These are phyloP conservation scores for Colletotrichum incanum DNA, from an alignment of 2,329 filamentous ascomycete species.

Conservation along the genomic window DNA sequence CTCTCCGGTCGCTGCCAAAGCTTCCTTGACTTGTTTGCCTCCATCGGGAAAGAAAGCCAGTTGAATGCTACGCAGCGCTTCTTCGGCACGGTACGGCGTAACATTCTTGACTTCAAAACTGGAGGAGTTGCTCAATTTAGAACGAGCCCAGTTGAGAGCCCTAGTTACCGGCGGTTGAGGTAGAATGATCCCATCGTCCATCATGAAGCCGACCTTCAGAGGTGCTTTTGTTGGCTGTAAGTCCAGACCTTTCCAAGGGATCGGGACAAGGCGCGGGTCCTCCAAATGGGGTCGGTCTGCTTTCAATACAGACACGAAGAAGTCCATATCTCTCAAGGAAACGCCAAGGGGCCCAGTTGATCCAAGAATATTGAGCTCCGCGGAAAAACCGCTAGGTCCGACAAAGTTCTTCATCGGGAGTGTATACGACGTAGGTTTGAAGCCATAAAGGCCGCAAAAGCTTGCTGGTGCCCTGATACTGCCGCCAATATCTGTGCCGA, in stretches of 20 bases:
- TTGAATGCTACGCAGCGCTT: slow-evolving; percentile 53
- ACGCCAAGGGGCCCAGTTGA: slow-evolving; percentile 54
- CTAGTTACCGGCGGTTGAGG: slow-evolving; percentile 57
- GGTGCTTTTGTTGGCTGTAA: slow-evolving; percentile 40
- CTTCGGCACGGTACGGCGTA: slow-evolving; percentile 49
- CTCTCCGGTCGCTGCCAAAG: slow-evolving; percentile 58
- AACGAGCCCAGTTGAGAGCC: slow-evolving; percentile 54
- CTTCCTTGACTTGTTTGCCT: slow-evolving; percentile 50
- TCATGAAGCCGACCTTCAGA: slow-evolving; percentile 62
- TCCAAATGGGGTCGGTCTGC: slow-evolving; percentile 47
- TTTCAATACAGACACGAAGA: slow-evolving; percentile 51
- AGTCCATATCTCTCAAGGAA: slow-evolving; percentile 53
- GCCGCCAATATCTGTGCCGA: slow-evolving; percentile 61
- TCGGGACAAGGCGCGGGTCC: slow-evolving; percentile 50
- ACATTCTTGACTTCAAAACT: slow-evolving; percentile 53
- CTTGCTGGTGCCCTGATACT: slow-evolving; percentile 57
- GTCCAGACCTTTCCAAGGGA: slow-evolving; percentile 51
- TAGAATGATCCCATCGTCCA: slow-evolving; percentile 54
- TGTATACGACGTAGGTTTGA: slow-evolving; percentile 44
- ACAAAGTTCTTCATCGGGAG: slow-evolving; percentile 50
- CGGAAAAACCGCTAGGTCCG: slow-evolving; percentile 44
- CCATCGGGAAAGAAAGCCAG: slow-evolving; percentile 65
- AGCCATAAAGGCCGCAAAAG: slow-evolving; percentile 52
- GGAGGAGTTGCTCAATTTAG: slow-evolving; percentile 40
- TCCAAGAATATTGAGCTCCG: slow-evolving; percentile 54